Evolutionary conservation across 1,284 basidiomycete species (phyloP), one percentile per base, ranked within the genome.

Genomic region (Tranzscheliella williamsii): DNA sequence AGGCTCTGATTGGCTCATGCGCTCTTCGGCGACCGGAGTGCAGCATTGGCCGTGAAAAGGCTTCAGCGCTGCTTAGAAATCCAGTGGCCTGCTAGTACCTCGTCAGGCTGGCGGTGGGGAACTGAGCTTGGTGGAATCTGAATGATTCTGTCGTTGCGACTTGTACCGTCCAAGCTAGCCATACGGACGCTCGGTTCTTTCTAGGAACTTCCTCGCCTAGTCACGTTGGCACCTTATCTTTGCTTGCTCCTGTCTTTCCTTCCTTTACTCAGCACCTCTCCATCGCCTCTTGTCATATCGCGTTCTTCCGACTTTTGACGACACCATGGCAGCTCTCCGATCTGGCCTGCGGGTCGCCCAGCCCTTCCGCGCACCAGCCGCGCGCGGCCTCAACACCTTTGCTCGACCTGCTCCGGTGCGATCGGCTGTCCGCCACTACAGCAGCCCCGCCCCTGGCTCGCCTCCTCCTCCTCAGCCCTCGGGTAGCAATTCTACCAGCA

Each of bases 281-380:
- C 16, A 44, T 46, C 47, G 51, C 38, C 39, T n/a, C 46, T 34
- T 36, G 17, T 15, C n/a, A 7, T 11, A 15, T 15, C 35, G 15
- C 17, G 17, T 5, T 35, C 31, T 29, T 41, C 23, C 8, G 18
- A 13, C n/a, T n/a, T 18, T 9, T n/a, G n/a, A 24, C 26, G 23
- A 27, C 39, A 50, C 38, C 31, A 67, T 67, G 65, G 55, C 66
- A 23, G 55, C 62, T 17, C 55, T 70, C 33, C 67, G 67, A 41
- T 45, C 60, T 27, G 61, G 63, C 44, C 48, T 66, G 16, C 45
- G 67, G 16, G 49, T 54, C 22, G 60, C 67, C 32, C 63, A 57
- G 45, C 52, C 46, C 11, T 26, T 57, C 27, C 60, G 61, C 31
- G 53, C 49, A 24, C 42, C 56, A 23, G 26, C 47, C 22, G 33